Base-by-base conservation (phyloP, 805 yeast genomes). In the Yamadazyma laniorum region DNA sequence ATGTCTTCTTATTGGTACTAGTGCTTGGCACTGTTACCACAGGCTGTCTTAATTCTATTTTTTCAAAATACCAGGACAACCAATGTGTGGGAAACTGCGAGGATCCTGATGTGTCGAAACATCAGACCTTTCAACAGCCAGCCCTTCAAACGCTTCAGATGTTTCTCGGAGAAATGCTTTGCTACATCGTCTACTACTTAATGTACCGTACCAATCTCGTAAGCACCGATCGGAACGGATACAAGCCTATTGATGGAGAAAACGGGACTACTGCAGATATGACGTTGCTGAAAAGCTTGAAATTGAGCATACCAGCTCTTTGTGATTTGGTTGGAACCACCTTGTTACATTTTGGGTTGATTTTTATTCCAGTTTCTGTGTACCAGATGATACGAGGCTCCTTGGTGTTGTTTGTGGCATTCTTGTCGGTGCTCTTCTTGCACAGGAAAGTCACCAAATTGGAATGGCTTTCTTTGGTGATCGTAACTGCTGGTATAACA, bases 301-400 rank as follows among this genome's bases (percentile, higher is more conserved):
- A 55, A 37, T 56, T 65, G 37, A 59, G 85, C 0, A 55, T 82
- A 30, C 93, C 93, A 1, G 77, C 93, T 1, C 53, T 74, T 6
- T 82, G 89, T 59, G 95, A 85, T 56, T 67, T 85, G 34, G 50
- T 72, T 25, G 91, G 82, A 3, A 85, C 95, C 1, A 85, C 93
- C 0, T 59, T 85, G 47, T 72, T 85, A 79, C 82, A 85, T 50
- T 56, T 84, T n/a, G 93, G 93, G 0, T 66, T 85, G 43, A 56
- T 83, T 17, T 80, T 79, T 58, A 79, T 81, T 1, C 91, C 93
- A 0, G 93, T 85, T 6, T 82, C 89, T 1, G 74, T 85, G 34
- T 85, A 84, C 58, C 95, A 85, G 56, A 85, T 85, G 95, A 80
- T 84, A n/a, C 67, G 95, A 47, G 93, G 95, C 2, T 76, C 88